Evolutionary conservation across 768 basidiomycete species (phyloP), one percentile per base, ranked within the genome.

Genomic region (Lyophyllum decastes): DNA sequence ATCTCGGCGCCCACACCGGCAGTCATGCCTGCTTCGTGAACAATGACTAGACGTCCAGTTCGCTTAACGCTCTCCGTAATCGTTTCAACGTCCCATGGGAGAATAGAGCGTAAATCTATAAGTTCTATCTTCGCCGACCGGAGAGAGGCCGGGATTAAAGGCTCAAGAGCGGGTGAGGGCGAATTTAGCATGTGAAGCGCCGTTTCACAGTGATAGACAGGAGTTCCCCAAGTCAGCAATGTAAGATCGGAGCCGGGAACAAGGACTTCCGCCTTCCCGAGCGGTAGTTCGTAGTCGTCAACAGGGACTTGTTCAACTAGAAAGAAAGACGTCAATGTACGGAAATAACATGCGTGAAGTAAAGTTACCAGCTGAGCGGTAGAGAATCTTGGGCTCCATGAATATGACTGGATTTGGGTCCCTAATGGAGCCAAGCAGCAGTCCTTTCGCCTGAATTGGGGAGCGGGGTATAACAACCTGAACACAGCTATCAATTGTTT

Each of bases 321-420:
- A 58, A 44, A 53, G 34, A 8, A 52, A 14, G 44, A 33, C 22
- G 49, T 59, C 47, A 57, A 52, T n/a, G 44, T 52, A 24, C 11
- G 40, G 53, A 16, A 8, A 48, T 21, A n/a, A 35, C 16, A 8
- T 25, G 12, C 22, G 9, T 11, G 14, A 21, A 10, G 22, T 47
- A 16, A 16, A 21, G 54, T 57, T 63, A 90, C 90, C 84, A 65
- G 95, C 85, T 45, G 94, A 95, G 49, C 95, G 88, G 70, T 98
- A 98, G 14, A 98, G 76, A 55, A 96, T 83, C 76, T 98, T 88
- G 45, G 95, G 95, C 71, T 98, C 95, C 88, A 98, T 92, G 72
- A 98, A 93, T 44, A 98, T 85, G 14, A 94, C 91, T 0, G 95
- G 95, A 66, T 95, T 95, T 0, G 93, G 92, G 66, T 98, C 95